Evolutionary conservation across 805 yeast species (phyloP).

Genomic region (Schwanniomyces polymorphus): DNA sequence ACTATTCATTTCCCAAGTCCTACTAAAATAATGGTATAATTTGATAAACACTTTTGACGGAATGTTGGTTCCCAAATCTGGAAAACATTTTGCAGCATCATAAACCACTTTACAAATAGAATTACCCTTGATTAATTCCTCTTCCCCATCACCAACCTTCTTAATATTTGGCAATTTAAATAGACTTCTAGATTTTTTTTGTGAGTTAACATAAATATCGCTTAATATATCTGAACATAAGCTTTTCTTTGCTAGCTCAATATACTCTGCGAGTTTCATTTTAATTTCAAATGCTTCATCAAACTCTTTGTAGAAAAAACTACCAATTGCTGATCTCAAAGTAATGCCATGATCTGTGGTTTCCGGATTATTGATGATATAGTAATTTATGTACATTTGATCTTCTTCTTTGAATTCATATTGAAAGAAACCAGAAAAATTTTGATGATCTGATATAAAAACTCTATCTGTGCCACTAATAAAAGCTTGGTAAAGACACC

Average conservation of each 20-base stretch:
- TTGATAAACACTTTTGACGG: constrained; percentile 1
- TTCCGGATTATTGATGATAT: background rate
- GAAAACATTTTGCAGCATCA: background rate
- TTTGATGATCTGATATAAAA: background rate
- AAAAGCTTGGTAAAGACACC: background rate
- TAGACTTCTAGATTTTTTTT: too few species aligned
- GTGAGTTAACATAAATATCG: too few species aligned
- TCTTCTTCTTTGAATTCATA: background rate
- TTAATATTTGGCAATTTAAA: too few species aligned
- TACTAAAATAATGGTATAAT: constrained; percentile 1
- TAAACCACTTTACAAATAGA: background rate
- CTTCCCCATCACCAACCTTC: background rate
- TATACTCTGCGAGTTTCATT: background rate
- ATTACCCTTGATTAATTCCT: background rate
- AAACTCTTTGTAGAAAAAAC: background rate
- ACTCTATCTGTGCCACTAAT: background rate
- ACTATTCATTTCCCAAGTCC: background rate
- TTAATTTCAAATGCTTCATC: background rate
- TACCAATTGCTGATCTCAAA: constrained; percentile 5
- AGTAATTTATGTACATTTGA: background rate
- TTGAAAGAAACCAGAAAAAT: background rate
- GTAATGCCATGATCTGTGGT: constrained; percentile 4
- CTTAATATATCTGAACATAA: too few species aligned
- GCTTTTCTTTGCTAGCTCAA: too few species aligned
- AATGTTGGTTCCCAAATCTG: background rate